Percentiles rank a stretch among this genome's conserved stretches.
These are phyloP conservation scores for Acanthochlamys bracteata DNA, from an alignment of 106 monocot species.

Conservation along the genomic window DNA sequence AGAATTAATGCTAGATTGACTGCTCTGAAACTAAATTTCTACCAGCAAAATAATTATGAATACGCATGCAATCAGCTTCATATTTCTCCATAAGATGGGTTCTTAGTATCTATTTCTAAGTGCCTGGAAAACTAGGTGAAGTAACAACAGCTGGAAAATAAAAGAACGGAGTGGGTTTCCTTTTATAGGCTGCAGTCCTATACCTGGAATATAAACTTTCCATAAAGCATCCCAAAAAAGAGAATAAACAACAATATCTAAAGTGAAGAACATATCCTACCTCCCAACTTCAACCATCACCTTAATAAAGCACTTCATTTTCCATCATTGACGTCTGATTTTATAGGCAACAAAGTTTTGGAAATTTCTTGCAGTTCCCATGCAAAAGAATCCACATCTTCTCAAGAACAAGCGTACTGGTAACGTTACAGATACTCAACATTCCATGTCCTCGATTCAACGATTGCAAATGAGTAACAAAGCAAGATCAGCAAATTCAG, in stretches of 20 bases:
- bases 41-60: conserved; percentile 30
- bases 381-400: conserved; percentile 5
- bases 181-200: conserved; percentile 8
- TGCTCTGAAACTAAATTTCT: neutral
- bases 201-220: conserved; percentile 20
- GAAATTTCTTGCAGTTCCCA: neutral
- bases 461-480: neutral
- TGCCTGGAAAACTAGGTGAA: neutral
- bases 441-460: neutral
- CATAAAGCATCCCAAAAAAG: conserved; percentile 12
- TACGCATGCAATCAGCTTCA: conserved; percentile 26
- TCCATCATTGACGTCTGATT: neutral
- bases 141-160: neutral
- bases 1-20: neutral
- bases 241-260: conserved; percentile 8
- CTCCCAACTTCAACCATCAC: conserved; percentile 24
- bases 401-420: neutral
- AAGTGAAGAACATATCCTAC: conserved; percentile 28
- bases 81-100: conserved; percentile 16
- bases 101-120: conserved; percentile 19
- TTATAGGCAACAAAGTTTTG: neutral
- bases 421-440: neutral
- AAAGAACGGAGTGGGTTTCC: neutral
- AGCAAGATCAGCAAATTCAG: neutral
- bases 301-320: conserved; percentile 12